Percentiles rank a stretch among this genome's conserved stretches.
Evolutionary conservation across 2,329 filamentous ascomycete genomes (phyloP).

Genomic region (Cladosporium halotolerans): DNA sequence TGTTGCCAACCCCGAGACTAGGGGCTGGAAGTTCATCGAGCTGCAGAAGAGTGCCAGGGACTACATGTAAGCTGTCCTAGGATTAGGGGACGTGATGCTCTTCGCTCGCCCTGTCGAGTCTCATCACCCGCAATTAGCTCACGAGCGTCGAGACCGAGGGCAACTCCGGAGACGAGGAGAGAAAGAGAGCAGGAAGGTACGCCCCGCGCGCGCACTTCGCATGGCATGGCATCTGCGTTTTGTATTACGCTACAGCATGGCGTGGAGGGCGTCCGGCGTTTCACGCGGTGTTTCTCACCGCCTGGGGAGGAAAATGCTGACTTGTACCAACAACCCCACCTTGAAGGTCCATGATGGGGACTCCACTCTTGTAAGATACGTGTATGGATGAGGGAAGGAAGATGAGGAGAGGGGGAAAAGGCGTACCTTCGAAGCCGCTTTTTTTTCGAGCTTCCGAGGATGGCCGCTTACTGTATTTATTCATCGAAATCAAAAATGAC

Average conservation of each 20-base stretch:
- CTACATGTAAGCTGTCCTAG: slow-evolving; percentile 53
- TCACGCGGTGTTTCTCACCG: not conserved
- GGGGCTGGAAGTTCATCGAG: slow-evolving; percentile 95
- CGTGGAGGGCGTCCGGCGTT: not conserved
- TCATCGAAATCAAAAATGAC: too few species aligned
- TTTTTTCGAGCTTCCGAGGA: too few species aligned
- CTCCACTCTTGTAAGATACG: not conserved
- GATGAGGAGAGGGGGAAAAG: not conserved
- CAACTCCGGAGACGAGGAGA: not conserved
- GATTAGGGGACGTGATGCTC: not conserved
- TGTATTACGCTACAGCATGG: not conserved
- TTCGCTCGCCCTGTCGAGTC: not conserved
- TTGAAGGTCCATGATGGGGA: not conserved
- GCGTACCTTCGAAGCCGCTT: not conserved
- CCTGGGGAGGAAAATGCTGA: not conserved
- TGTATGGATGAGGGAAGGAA: slow-evolving; percentile 11
- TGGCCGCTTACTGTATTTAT: too few species aligned
- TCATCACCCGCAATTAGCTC: not conserved
- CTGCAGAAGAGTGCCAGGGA: slow-evolving; percentile 97
- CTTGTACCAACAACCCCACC: not conserved
- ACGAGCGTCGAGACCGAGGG: not conserved
- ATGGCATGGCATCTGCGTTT: not conserved
- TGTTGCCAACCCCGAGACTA: slow-evolving; percentile 91
- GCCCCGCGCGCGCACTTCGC: slow-evolving; percentile 12
- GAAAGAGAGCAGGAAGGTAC: slow-evolving; percentile 19